Conservation (phyloP, 768 basidiomycete genomes). For the Arthromyces matolae region DNA sequence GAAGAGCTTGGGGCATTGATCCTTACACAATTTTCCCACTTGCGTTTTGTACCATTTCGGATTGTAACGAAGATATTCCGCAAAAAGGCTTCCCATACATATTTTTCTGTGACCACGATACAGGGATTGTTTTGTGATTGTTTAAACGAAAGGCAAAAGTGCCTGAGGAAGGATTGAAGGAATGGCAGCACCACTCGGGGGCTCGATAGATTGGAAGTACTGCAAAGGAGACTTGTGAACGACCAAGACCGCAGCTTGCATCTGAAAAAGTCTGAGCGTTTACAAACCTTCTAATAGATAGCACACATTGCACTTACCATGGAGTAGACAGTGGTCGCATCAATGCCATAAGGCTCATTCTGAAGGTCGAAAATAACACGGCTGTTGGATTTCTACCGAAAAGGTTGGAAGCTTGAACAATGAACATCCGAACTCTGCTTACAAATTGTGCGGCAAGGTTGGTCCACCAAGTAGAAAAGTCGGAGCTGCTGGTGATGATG, state of each 20-base stretch:
- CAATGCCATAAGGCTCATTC: constrained; percentile 66
- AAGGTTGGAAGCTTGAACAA: too few relatives aligned
- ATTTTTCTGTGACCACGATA: too few relatives aligned
- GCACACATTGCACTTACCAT: constrained; percentile 35
- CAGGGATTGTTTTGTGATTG: too few relatives aligned
- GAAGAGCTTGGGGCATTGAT: too few relatives aligned
- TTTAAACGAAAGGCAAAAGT: constrained; percentile 50
- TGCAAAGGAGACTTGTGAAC: constrained; percentile 16
- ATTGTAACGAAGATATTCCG: too few relatives aligned
- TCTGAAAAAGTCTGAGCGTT: too few relatives aligned
- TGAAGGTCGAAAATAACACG: constrained; percentile 60
- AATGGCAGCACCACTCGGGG: constrained; percentile 53
- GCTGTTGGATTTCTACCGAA: constrained; percentile 38
- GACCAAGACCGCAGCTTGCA: too few relatives aligned
- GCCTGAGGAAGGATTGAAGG: constrained; percentile 53
- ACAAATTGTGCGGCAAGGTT: constrained; percentile 55
- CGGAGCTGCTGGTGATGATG: constrained; percentile 44
- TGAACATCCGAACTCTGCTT: constrained; percentile 24
- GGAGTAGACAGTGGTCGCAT: constrained; percentile 46
- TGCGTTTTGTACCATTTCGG: too few relatives aligned
- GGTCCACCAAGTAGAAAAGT: constrained; percentile 50
- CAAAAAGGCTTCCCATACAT: too few relatives aligned
- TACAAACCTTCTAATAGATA: too few relatives aligned
- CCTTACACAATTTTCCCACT: too few relatives aligned
- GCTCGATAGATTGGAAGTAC: constrained; percentile 64